Evolutionary conservation across 129 eudicot species (phyloP).

Genomic region (Apium graveolens): DNA sequence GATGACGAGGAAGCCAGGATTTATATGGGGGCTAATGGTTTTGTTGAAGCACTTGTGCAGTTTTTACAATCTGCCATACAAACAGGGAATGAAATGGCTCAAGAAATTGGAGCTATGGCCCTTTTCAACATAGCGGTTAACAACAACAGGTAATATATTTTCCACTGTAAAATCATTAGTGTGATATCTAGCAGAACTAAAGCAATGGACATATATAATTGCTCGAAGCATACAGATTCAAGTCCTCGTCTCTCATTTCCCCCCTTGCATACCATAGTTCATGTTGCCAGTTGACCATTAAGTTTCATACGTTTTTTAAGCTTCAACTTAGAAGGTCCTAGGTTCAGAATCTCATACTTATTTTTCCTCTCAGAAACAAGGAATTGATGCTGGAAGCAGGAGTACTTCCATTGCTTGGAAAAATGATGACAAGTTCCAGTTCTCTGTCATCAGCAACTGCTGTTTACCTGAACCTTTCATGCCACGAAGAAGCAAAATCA

Average conservation of each 20-base stretch:
- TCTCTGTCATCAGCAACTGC: constrained; percentile 74
- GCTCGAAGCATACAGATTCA: not conserved
- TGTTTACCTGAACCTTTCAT: constrained; percentile 71
- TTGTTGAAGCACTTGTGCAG: constrained; percentile 68
- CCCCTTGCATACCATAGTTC: not conserved
- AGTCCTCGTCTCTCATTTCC: not conserved
- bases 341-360: not conserved
- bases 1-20: constrained; percentile 96
- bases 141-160: constrained; percentile 58
- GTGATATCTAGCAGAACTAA: not conserved
- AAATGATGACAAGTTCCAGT: constrained; percentile 45
- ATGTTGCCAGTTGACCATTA: not conserved
- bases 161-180: not conserved
- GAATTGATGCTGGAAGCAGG: constrained; percentile 77
- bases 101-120: constrained; percentile 95
- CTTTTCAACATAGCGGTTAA: constrained; percentile 89
- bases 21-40: constrained; percentile 93
- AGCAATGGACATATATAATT: not conserved
- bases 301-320: not conserved
- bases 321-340: not conserved
- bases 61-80: constrained; percentile 58
- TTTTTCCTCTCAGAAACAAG: constrained; percentile 73
- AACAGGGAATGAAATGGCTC: constrained; percentile 48
- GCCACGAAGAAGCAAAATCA: constrained; percentile 83
- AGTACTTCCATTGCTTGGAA: constrained; percentile 47